Conservation (phyloP, 495 filamentous ascomycete species). For the Baudoinia panamericana region DNA sequence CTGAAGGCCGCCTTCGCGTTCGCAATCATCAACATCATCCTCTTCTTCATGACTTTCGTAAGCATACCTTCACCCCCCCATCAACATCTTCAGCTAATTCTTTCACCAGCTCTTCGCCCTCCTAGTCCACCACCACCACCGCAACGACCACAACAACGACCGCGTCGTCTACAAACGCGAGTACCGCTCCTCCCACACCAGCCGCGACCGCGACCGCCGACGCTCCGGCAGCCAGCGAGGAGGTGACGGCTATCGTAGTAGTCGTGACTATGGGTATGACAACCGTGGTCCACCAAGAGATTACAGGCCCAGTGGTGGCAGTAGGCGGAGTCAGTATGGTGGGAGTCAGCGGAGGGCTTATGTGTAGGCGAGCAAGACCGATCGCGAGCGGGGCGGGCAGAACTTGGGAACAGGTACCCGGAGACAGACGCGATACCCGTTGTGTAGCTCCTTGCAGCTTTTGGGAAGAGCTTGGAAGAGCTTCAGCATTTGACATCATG, state of each 20-base stretch:
- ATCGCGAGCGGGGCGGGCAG: too few species aligned
- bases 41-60: conserved; percentile 60
- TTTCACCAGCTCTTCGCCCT: conserved; percentile 29
- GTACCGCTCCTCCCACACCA: conserved; percentile 23
- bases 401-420: too few species aligned
- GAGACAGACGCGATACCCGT: too few species aligned
- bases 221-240: conserved; percentile 26
- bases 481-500: conserved; percentile 9
- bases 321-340: conserved; percentile 13
- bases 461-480: too few species aligned
- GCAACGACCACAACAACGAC: conserved; percentile 24
- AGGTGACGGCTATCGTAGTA: conserved; percentile 16
- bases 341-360: conserved; percentile 20
- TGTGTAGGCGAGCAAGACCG: conserved; percentile 8
- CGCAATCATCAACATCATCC: conserved; percentile 73
- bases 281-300: conserved; percentile 11
- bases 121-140: conserved; percentile 27
- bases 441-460: too few species aligned
- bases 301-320: background rate
- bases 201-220: conserved; percentile 21
- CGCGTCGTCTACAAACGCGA: conserved; percentile 28
- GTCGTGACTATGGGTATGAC: conserved; percentile 15
- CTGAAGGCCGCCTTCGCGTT: conserved; percentile 77
- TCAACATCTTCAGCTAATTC: background rate
- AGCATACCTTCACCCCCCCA: conserved; percentile 6